Conservation (phyloP, 805 yeast species). For the Kuraishia hungarica region DNA sequence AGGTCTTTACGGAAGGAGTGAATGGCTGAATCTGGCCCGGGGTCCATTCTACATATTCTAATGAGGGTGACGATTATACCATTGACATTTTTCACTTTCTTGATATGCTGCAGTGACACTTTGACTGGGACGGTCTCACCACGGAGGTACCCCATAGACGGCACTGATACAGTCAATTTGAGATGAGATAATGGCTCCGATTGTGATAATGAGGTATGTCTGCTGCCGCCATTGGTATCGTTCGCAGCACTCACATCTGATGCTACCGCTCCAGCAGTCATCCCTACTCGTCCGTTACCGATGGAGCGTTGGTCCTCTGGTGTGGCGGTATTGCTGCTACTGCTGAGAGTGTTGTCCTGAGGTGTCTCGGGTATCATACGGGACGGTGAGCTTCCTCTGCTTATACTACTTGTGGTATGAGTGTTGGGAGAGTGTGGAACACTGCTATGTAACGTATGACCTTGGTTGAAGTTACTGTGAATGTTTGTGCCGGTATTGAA, state of each 20-base stretch:
- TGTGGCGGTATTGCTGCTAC: neutral
- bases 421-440: slow-evolving; percentile 2
- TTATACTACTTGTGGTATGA: neutral
- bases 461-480: neutral
- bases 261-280: neutral
- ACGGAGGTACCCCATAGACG: slow-evolving; percentile 63
- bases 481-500: neutral
- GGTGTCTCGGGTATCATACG: slow-evolving; percentile 5
- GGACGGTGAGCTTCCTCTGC: neutral
- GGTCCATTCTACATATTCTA: slow-evolving; percentile 64
- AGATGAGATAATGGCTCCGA: slow-evolving; percentile 15
- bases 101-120: slow-evolving; percentile 58
- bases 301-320: neutral
- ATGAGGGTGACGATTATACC: slow-evolving; percentile 77
- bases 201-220: neutral
- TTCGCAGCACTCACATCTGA: neutral
- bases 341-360: slow-evolving; percentile 5
- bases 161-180: slow-evolving; percentile 33
- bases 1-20: slow-evolving; percentile 80
- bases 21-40: slow-evolving; percentile 49
- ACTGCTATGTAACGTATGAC: neutral
- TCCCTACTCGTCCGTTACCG: neutral
- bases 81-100: slow-evolving; percentile 55
- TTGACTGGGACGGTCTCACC: slow-evolving; percentile 77
- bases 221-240: neutral